Base-by-base conservation (phyloP, 306 rosid genomes). In the Begonia fuchsioides region DNA sequence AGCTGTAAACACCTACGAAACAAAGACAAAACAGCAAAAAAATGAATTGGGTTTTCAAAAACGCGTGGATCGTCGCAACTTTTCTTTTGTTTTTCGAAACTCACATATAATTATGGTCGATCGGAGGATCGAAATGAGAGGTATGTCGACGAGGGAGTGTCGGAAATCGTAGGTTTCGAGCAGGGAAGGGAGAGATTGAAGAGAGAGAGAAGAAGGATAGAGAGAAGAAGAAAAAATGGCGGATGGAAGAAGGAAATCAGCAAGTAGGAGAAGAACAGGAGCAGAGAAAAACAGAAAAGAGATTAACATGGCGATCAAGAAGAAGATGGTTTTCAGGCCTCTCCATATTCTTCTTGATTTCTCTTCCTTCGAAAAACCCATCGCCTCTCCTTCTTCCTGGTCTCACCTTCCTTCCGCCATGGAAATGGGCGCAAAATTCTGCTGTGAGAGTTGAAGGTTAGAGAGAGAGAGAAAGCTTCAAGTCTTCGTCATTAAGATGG, bases 31-130 rank as follows among this genome's bases (percentile, higher is more conserved):
- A 38, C 13, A 11, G 10, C 13, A 46, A 46, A 46, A n/a, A 46
- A 13, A 9, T 46, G 15, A 46, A 46, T 35, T 17, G 44, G 3
- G 12, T 12, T 18, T 18, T 50, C n/a, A 12, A 2, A 44, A 3
- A 11, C 16, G 20, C 12, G 40, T 20, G 0, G 32, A 26, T 26
- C 32, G 32, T 26, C 6, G n/a, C 32, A 26, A 26, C 32, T 26
- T 26, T 26, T 26, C 32, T 26, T 7, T 12, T 14, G 3, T 3
- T 15, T 12, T 12, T 8, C 2, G 12, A 15, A 14, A 69, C 98
- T 79, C 66, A 92, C 98, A 86, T 68, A 92, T 58, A 43, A 92
- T 92, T 70, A 92, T 67, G 56, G 82, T 57, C 50, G 96, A 92
- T 69, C 98, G 52, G 2, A 77, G 17, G 7, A 82, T 61, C 17